Evolutionary conservation across 495 filamentous ascomycete species (phyloP).

Genomic region (Lindgomyces ingoldianus): DNA sequence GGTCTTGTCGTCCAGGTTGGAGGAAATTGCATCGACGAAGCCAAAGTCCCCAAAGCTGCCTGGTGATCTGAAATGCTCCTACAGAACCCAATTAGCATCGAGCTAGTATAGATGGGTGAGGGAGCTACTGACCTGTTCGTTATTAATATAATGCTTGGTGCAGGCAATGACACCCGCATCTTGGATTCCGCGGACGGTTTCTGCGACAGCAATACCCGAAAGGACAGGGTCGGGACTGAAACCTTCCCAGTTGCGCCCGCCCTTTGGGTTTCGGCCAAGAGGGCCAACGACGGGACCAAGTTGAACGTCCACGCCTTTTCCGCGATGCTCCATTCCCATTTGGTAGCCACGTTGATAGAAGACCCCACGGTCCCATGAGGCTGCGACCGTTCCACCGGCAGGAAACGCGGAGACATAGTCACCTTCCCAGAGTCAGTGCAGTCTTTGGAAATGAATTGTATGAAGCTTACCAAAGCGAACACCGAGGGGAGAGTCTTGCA

Average conservation of each 20-base stretch:
- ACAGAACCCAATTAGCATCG: neutral
- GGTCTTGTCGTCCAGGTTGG: slow-evolving; percentile 89
- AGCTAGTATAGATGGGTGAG: neutral
- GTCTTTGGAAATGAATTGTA: neutral
- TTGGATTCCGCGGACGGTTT: slow-evolving; percentile 48
- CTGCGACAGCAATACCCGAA: slow-evolving; percentile 44
- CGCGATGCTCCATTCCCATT: slow-evolving; percentile 45
- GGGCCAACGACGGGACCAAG: slow-evolving; percentile 91
- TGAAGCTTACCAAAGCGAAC: slow-evolving; percentile 60
- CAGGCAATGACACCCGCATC: slow-evolving; percentile 46
- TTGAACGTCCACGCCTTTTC: slow-evolving; percentile 67
- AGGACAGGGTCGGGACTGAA: slow-evolving; percentile 50
- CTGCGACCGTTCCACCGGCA: slow-evolving; percentile 46
- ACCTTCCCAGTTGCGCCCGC: slow-evolving; percentile 86
- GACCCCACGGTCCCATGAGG: slow-evolving; percentile 46
- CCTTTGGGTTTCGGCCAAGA: slow-evolving; percentile 48
- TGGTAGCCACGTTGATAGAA: slow-evolving; percentile 45
- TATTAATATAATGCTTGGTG: slow-evolving; percentile 42
- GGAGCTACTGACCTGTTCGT: slow-evolving; percentile 36
- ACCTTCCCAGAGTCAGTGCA: slow-evolving; percentile 41
- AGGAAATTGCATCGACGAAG: slow-evolving; percentile 71
- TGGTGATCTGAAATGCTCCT: slow-evolving; percentile 71
- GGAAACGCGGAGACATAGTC: slow-evolving; percentile 48
- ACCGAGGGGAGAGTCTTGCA: slow-evolving; percentile 89
- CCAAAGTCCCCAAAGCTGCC: slow-evolving; percentile 56